A percentile compares a stretch with the other conserved stretches of the same genome.
Conservation (phyloP, 108 stramenopile species). For the Cyclotella choctawhatcheeana region DNA sequence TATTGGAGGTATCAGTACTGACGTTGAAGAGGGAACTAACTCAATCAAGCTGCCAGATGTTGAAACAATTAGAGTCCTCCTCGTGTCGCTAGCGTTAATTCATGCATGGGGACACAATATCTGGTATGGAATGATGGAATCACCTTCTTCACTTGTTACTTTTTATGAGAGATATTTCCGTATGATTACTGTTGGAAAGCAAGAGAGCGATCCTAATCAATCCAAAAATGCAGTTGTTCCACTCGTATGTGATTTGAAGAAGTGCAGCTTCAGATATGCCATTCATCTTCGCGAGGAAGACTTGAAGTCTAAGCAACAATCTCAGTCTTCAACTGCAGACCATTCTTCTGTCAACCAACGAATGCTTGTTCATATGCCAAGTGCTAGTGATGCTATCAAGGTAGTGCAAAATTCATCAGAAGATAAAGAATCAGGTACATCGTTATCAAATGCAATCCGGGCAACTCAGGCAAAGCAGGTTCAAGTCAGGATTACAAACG, state of each 20-base stretch:
- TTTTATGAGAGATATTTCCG: slow-evolving; percentile 62
- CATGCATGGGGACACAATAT: slow-evolving; percentile 66
- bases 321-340: background rate
- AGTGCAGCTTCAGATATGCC: slow-evolving; percentile 70
- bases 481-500: slow-evolving; percentile 28
- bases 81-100: slow-evolving; percentile 64
- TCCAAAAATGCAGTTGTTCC: slow-evolving; percentile 18
- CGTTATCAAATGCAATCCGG: slow-evolving; percentile 19
- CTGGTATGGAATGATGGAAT: slow-evolving; percentile 71
- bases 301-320: slow-evolving; percentile 12
- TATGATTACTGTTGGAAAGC: slow-evolving; percentile 40
- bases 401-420: background rate
- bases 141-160: slow-evolving; percentile 25
- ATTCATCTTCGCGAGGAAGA: slow-evolving; percentile 52
- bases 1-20: background rate
- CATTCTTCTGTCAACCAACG: slow-evolving; percentile 34
- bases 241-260: slow-evolving; percentile 77
- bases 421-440: background rate
- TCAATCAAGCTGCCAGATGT: slow-evolving; percentile 1
- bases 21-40: background rate
- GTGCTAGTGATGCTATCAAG: slow-evolving; percentile 2
- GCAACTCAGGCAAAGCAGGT: slow-evolving; percentile 22
- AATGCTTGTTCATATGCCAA: slow-evolving; percentile 30
- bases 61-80: slow-evolving; percentile 34
- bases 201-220: background rate